These are phyloP conservation scores for Saraca asoca DNA, from an alignment of 331 rosid species.

Conservation along the genomic window DNA sequence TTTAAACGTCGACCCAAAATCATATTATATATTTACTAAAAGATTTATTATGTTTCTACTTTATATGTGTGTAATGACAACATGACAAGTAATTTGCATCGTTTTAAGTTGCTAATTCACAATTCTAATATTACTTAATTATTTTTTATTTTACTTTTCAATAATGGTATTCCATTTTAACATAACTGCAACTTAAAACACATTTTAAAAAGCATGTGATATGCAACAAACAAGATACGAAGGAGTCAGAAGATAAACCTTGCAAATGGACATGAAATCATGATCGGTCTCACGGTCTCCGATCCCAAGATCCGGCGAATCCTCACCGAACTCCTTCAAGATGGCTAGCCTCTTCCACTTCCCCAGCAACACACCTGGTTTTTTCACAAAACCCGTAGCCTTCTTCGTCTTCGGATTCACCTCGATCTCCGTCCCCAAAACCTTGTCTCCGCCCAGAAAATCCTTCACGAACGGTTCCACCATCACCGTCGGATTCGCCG, in stretches of 20 bases:
- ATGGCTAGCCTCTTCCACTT: conserved; percentile 66
- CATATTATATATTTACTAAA: too few species aligned
- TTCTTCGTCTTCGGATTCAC: conserved; percentile 92
- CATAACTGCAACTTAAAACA: too few species aligned
- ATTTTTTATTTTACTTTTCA: too few species aligned
- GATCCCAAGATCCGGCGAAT: conserved; percentile 73
- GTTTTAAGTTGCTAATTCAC: too few species aligned
- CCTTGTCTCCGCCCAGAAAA: conserved; percentile 84
- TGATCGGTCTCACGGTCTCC: conserved; percentile 87
- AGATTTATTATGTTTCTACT: too few species aligned
- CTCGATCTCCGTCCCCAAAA: conserved; percentile 88
- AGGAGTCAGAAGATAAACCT: conserved; percentile 49
- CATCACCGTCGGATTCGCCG: conserved; percentile 92
- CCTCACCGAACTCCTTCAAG: conserved; percentile 74
- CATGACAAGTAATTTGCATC: too few species aligned
- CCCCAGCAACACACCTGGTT: conserved; percentile 87
- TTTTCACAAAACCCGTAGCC: conserved; percentile 94
- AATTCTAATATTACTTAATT: too few species aligned
- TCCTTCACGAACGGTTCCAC: conserved; percentile 95
- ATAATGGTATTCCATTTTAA: too few species aligned
- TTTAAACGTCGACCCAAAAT: too few species aligned
- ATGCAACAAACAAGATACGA: too few species aligned
- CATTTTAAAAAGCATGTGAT: too few species aligned
- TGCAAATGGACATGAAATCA: conserved; percentile 93
- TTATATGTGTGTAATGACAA: too few species aligned